Evolutionary conservation across 345 rosid genomes (phyloP).

Genomic region (Brassica juncea): DNA sequence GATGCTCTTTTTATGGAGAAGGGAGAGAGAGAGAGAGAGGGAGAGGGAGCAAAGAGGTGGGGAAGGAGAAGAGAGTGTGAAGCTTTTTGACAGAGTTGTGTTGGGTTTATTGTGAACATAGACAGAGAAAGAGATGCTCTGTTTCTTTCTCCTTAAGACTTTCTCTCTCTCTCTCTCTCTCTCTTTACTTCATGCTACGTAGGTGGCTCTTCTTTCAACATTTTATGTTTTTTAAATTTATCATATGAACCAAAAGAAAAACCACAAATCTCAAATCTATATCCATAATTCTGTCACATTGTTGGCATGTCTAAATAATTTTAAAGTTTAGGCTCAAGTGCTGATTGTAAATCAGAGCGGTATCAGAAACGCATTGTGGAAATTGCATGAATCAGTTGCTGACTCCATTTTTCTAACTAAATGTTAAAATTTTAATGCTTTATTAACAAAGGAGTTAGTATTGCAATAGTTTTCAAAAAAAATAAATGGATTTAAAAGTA

Average conservation of each 20-base stretch:
- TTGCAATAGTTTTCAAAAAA: neutral
- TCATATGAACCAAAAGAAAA: neutral
- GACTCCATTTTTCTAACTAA: neutral
- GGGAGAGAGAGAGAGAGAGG: neutral
- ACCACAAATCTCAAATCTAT: neutral
- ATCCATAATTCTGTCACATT: constrained; percentile 12
- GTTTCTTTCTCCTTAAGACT: constrained; percentile 9
- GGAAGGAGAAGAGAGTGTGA: constrained; percentile 16
- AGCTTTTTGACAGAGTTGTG: constrained; percentile 39
- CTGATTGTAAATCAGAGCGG: neutral
- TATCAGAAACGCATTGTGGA: neutral
- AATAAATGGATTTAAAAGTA: neutral
- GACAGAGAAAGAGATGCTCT: constrained; percentile 32
- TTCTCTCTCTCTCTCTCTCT: neutral
- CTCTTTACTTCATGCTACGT: constrained; percentile 23
- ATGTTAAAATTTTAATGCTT: neutral
- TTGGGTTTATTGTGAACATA: constrained; percentile 39
- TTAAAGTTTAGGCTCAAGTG: neutral
- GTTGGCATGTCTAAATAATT: neutral
- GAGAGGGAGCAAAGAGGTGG: neutral
- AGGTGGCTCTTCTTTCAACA: constrained; percentile 34
- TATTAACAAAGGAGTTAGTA: neutral
- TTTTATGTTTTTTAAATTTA: constrained; percentile 23
- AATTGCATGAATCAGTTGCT: neutral
- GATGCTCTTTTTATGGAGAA: constrained; percentile 30